These are phyloP conservation scores for Aspergillus haitiensis DNA, from an alignment of 495 filamentous ascomycete genomes.

Conservation along the genomic window DNA sequence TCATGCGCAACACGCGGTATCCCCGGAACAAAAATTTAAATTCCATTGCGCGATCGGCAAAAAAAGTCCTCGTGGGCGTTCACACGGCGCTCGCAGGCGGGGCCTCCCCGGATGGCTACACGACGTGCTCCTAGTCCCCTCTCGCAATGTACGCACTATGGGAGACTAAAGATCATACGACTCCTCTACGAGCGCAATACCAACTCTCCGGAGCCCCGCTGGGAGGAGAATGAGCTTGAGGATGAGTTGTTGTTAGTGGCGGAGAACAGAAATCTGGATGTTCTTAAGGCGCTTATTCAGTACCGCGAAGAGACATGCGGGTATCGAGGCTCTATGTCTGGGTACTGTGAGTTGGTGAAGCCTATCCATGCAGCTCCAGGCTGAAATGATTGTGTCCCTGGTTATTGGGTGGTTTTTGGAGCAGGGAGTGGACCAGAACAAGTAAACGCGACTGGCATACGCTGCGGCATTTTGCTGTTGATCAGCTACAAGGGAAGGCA, in stretches of 20 bases:
- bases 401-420: too few species aligned
- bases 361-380: not conserved
- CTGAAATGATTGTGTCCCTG: not conserved
- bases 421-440: too few species aligned
- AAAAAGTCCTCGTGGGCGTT: constrained; percentile 2
- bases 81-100: constrained; percentile 4
- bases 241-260: constrained; percentile 1
- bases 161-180: not conserved
- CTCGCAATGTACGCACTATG: too few species aligned
- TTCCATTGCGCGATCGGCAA: constrained; percentile 1
- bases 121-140: too few species aligned
- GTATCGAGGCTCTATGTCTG: not conserved
- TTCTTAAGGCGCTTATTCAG: not conserved
- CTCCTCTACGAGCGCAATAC: constrained; percentile 1
- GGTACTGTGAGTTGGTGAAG: not conserved
- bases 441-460: too few species aligned
- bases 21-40: constrained; percentile 4
- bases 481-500: too few species aligned
- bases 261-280: not conserved
- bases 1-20: not conserved
- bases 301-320: constrained; percentile 1
- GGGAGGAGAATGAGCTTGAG: not conserved
- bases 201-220: not conserved
- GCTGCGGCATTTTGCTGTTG: too few species aligned
- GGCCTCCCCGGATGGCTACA: not conserved